Evolutionary conservation across 2,329 filamentous ascomycete species (phyloP).

Genomic region (Coleophoma crateriformis): DNA sequence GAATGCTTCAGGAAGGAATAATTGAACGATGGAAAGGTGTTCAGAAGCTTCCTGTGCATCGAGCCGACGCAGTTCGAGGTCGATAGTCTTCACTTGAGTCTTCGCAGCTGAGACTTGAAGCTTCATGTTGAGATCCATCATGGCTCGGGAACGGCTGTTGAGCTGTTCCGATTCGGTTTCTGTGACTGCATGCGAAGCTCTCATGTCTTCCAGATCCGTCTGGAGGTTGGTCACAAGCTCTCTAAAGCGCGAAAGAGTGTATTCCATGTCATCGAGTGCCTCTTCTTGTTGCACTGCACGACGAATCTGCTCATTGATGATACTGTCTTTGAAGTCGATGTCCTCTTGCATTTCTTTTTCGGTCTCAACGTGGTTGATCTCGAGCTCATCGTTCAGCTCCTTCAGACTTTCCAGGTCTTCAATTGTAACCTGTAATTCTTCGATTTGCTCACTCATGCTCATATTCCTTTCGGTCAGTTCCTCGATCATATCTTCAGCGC

Average conservation of each 20-base stretch:
- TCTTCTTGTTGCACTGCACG: conserved; percentile 73
- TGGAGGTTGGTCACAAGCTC: conserved; percentile 84
- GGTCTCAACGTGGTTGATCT: conserved; percentile 86
- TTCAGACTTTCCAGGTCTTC: conserved; percentile 85
- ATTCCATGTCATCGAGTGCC: conserved; percentile 79
- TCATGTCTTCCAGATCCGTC: conserved; percentile 83
- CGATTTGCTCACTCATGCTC: conserved; percentile 74
- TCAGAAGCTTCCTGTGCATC: conserved; percentile 86
- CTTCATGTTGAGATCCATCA: conserved; percentile 96
- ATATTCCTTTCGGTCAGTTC: conserved; percentile 85
- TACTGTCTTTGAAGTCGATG: conserved; percentile 77
- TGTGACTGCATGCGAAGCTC: conserved; percentile 84
- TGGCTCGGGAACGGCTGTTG: conserved; percentile 79
- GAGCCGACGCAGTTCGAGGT: conserved; percentile 79
- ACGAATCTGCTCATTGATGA: conserved; percentile 77
- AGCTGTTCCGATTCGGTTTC: conserved; percentile 91
- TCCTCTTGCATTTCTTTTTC: conserved; percentile 94
- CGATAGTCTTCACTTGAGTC: conserved; percentile 90
- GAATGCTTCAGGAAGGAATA: conserved; percentile 84
- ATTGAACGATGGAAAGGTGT: conserved; percentile 80
- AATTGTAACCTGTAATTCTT: conserved; percentile 74
- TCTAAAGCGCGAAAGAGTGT: conserved; percentile 81
- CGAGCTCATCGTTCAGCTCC: conserved; percentile 91
- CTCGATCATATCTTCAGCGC: conserved; percentile 91
- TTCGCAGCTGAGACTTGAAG: conserved; percentile 86